Evolutionary conservation across 345 rosid genomes (phyloP), one percentile per base, ranked within the genome.

Genomic region (Boechera stricta): DNA sequence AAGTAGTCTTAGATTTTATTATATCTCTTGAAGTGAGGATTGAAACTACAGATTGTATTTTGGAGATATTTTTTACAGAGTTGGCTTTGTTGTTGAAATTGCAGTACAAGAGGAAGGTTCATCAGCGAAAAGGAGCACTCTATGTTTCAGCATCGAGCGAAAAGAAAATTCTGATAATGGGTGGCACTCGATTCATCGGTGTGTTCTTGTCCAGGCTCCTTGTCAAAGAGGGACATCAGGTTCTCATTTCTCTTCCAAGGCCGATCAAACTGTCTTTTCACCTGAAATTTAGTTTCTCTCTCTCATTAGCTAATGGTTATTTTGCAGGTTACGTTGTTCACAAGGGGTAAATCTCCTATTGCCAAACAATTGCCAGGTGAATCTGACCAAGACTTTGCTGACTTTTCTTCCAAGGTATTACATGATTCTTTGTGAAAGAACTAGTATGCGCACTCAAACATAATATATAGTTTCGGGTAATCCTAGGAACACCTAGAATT

Each of bases 161-260:
- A 47, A 92, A 91, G 89, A 92, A 89, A 74, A 92, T 92, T 83
- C 97, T 95, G 64, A 86, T 95, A 69, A 92, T 92, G 98, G 99
- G 99, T 35, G 99, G 98, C 26, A 95, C 98, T 67, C 80, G 99
- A 55, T 95, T 92, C 71, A 92, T 92, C 51, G 98, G 98, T 79
- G 18, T 94, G 42, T 91, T 95, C 82, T 79, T 92, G 84, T 92
- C 97, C 5, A 89, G 97, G 78, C 93, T 91, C 55, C 98, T 92
- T 58, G 90, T 92, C 77, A 86, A 92, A 83, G 97, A 92, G 58
- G 97, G 99, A 47, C 96, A 95, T 77, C 91, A 89, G 94, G 98
- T 92, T 76, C 49, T 60, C 44, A 38, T 71, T 56, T 71, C 48
- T 64, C 61, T 65, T 64, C 71, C 26, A 26, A n/a, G 4, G 41